phyloP scores from a whole-genome alignment of 306 rosid species.

The Ceratonia siliqua region DNA sequence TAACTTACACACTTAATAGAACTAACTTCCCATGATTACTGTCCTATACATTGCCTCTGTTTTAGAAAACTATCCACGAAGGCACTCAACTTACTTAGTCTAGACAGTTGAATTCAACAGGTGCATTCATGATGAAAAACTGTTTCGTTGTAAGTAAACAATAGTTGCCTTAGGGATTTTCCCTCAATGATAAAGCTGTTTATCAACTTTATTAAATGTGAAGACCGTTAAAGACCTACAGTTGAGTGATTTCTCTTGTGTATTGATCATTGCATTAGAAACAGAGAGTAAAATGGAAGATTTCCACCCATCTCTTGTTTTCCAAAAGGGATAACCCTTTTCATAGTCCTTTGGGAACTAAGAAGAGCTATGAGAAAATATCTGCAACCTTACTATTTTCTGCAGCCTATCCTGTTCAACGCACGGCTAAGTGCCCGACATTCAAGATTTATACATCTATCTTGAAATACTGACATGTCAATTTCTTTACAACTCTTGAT shows the following conservation, averaged over 20 bases:
- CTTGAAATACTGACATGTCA: not conserved
- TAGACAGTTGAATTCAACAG: not conserved
- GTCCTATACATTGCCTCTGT: too few relatives aligned
- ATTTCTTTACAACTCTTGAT: not conserved
- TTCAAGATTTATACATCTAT: too few relatives aligned
- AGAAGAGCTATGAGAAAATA: not conserved
- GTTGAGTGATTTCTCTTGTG: not conserved
- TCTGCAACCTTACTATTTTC: not conserved
- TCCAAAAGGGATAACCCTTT: not conserved
- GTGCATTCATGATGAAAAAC: not conserved
- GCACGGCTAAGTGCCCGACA: not conserved
- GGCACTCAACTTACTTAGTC: too few relatives aligned
- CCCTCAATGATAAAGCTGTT: not conserved
- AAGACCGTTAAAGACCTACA: not conserved
- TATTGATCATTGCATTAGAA: not conserved
- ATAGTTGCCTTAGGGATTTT: not conserved
- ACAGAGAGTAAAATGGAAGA: not conserved
- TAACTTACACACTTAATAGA: too few relatives aligned
- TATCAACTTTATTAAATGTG: not conserved
- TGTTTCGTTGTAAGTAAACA: not conserved
- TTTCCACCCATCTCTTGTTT: not conserved
- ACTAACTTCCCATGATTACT: too few relatives aligned
- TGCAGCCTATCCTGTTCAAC: not conserved
- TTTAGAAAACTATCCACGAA: too few relatives aligned
- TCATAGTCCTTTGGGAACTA: not conserved